Conservation (phyloP, 495 filamentous ascomycete genomes). For the Gamarada debralockiae region DNA sequence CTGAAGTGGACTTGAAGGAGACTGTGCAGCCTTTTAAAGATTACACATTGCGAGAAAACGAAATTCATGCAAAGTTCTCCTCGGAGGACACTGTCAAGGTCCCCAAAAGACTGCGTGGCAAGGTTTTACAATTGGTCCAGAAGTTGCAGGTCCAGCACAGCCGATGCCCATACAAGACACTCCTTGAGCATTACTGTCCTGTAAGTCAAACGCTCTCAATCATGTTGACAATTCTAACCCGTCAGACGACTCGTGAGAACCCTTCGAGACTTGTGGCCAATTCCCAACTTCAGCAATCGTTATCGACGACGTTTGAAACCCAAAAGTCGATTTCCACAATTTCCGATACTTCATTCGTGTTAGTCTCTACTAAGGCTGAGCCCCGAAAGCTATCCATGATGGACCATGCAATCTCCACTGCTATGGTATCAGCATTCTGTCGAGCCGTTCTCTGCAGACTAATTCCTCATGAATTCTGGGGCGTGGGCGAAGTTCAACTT, state of each 20-base stretch:
- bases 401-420: constrained; percentile 64
- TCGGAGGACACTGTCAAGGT: constrained; percentile 34
- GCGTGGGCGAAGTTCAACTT: constrained; percentile 43
- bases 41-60: constrained; percentile 77
- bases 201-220: not conserved
- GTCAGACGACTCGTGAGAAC: too few relatives aligned
- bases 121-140: constrained; percentile 51
- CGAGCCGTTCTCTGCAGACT: constrained; percentile 68
- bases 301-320: constrained; percentile 14
- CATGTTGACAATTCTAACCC: too few relatives aligned
- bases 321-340: constrained; percentile 6
- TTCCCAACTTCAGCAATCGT: too few relatives aligned
- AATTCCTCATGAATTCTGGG: constrained; percentile 78
- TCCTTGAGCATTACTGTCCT: constrained; percentile 82
- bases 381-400: constrained; percentile 42
- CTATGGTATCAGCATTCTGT: constrained; percentile 84
- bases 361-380: not conserved
- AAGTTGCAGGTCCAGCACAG: constrained; percentile 66
- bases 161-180: constrained; percentile 70
- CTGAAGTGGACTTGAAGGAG: constrained; percentile 54
- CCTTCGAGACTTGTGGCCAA: too few relatives aligned
- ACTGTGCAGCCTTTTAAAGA: constrained; percentile 72
- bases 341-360: constrained; percentile 7
- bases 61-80: constrained; percentile 48
- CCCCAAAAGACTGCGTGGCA: constrained; percentile 75